Conservation (phyloP, 805 yeast genomes). For the Metschnikowia lochheadii region DNA sequence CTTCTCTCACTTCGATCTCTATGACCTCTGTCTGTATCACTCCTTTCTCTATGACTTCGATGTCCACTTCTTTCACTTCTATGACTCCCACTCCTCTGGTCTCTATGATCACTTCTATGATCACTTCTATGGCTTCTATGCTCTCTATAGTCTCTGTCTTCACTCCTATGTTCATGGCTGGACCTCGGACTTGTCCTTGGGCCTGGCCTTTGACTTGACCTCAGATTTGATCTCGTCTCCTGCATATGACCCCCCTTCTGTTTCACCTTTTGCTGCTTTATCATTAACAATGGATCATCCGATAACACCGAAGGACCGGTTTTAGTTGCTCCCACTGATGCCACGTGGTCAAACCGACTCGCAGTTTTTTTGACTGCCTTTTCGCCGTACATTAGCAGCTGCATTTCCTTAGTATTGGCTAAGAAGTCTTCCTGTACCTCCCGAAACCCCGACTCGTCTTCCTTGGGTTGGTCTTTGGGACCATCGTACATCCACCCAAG, state of each 20-base stretch:
- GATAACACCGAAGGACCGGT: slow-evolving; percentile 20
- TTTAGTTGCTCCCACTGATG: slow-evolving; percentile 20
- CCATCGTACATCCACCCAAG: slow-evolving; percentile 86
- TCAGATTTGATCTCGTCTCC: too few species aligned
- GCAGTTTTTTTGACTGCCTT: slow-evolving; percentile 35
- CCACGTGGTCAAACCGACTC: slow-evolving; percentile 24
- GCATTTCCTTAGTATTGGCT: slow-evolving; percentile 37
- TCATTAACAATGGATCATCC: slow-evolving; percentile 51
- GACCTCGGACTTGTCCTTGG: too few species aligned
- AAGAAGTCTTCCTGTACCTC: slow-evolving; percentile 28
- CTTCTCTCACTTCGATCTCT: not conserved
- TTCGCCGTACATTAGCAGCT: slow-evolving; percentile 53
- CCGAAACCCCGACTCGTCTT: slow-evolving; percentile 35
- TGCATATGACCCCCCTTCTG: not conserved
- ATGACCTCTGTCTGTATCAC: not conserved
- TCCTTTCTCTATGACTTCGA: not conserved
- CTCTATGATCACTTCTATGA: too few species aligned
- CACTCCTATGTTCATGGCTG: too few species aligned
- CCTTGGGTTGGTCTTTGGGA: slow-evolving; percentile 19
- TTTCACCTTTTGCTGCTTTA: slow-evolving; percentile 21
- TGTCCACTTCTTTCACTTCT: not conserved
- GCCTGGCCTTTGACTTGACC: too few species aligned
- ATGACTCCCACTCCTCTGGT: not conserved
- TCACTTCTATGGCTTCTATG: too few species aligned
- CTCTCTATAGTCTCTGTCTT: too few species aligned